These are phyloP conservation scores for Penicillium bialowiezense DNA, from an alignment of 495 filamentous ascomycete species.

Conservation along the genomic window DNA sequence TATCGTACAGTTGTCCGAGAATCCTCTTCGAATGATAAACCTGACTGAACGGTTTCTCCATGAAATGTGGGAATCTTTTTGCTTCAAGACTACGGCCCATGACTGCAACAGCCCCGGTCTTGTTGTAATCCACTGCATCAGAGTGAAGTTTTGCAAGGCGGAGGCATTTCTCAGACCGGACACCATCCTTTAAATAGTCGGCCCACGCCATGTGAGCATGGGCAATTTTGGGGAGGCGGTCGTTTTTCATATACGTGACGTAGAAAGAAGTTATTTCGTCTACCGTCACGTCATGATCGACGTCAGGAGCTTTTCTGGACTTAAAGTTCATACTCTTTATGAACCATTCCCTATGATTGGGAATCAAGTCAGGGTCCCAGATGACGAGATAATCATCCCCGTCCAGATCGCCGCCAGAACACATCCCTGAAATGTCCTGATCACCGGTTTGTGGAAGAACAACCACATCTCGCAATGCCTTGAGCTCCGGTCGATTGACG, in stretches of 20 bases:
- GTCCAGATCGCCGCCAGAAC: slow-evolving; percentile 93
- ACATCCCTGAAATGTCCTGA: slow-evolving; percentile 85
- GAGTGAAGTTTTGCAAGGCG: slow-evolving; percentile 81
- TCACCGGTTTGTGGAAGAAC: slow-evolving; percentile 86
- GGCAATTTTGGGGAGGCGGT: slow-evolving; percentile 75
- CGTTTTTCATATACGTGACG: slow-evolving; percentile 90
- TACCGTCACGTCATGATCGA: slow-evolving; percentile 58
- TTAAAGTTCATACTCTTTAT: slow-evolving; percentile 71
- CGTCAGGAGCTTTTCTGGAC: slow-evolving; percentile 45
- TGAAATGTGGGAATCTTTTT: slow-evolving; percentile 78
- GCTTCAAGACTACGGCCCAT: slow-evolving; percentile 62
- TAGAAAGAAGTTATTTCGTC: slow-evolving; percentile 80
- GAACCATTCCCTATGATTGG: slow-evolving; percentile 65
- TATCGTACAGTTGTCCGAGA: slow-evolving; percentile 81
- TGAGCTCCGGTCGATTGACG: slow-evolving; percentile 70
- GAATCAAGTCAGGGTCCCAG: slow-evolving; percentile 80
- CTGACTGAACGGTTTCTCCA: slow-evolving; percentile 64
- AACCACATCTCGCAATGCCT: slow-evolving; percentile 78
- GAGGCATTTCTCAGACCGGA: slow-evolving; percentile 68
- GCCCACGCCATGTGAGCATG: slow-evolving; percentile 78
- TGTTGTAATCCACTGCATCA: slow-evolving; percentile 87
- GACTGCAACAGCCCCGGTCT: slow-evolving; percentile 74
- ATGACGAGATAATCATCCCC: slow-evolving; percentile 95
- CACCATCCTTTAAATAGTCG: slow-evolving; percentile 60
- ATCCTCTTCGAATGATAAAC: slow-evolving; percentile 68